These are phyloP conservation scores for Volvox africanus DNA, from an alignment of 139 green algal species.

Conservation along the genomic window DNA sequence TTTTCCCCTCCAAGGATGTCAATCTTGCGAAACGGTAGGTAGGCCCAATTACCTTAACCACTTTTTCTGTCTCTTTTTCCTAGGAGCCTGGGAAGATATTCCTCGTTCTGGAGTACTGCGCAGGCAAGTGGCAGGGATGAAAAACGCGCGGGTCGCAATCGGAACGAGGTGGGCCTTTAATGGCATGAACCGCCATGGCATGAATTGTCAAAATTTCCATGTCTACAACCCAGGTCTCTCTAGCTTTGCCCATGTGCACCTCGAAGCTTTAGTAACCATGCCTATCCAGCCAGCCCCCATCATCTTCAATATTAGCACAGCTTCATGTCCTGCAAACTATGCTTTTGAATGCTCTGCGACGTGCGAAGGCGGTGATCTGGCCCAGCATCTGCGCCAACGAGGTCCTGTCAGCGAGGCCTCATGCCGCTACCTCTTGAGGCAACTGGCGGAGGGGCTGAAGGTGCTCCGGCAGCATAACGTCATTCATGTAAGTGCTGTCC, in stretches of 20 bases:
- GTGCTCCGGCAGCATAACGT: constrained; percentile 88
- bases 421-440: constrained; percentile 84
- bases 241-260: too few relatives aligned
- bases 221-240: too few relatives aligned
- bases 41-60: too few relatives aligned
- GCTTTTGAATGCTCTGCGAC: not conserved
- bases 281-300: too few relatives aligned
- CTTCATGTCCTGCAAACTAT: too few relatives aligned
- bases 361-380: constrained; percentile 88
- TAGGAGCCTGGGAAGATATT: constrained; percentile 79
- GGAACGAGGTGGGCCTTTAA: not conserved
- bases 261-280: too few relatives aligned
- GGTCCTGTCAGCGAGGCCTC: constrained; percentile 71
- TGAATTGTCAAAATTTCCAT: not conserved
- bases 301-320: too few relatives aligned
- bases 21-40: too few relatives aligned
- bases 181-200: too few relatives aligned
- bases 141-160: not conserved
- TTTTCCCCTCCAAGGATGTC: not conserved
- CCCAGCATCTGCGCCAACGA: constrained; percentile 76
- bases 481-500: constrained; percentile 81
- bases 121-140: not conserved
- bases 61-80: not conserved
- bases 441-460: constrained; percentile 89
- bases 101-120: constrained; percentile 95